Percentiles rank a stretch among this genome's conserved stretches.
phyloP scores from a whole-genome alignment of 2,329 filamentous ascomycete genomes.

The Colletotrichum navitas region DNA sequence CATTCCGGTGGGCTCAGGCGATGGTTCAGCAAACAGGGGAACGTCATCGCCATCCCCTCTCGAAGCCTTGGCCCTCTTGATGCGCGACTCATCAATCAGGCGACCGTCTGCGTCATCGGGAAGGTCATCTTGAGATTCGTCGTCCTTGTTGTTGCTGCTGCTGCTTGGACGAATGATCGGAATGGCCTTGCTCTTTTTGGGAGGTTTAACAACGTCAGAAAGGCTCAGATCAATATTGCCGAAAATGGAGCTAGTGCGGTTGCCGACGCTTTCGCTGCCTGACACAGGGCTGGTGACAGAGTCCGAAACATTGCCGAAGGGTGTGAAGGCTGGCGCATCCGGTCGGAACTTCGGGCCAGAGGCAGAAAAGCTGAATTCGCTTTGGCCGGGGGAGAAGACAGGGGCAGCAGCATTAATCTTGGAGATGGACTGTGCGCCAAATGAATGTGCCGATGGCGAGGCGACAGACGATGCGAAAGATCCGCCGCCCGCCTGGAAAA shows the following conservation, averaged over 20 bases:
- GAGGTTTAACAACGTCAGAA: constrained; percentile 73
- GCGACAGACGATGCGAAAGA: constrained; percentile 50
- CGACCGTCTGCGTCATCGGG: constrained; percentile 71
- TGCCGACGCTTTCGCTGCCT: constrained; percentile 58
- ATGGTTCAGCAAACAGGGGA: constrained; percentile 76
- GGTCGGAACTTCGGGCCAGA: constrained; percentile 78
- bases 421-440: constrained; percentile 56
- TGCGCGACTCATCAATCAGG: constrained; percentile 72
- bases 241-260: constrained; percentile 71
- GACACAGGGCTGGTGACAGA: constrained; percentile 63
- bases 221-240: constrained; percentile 74
- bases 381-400: constrained; percentile 76
- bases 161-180: constrained; percentile 80
- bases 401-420: constrained; percentile 79
- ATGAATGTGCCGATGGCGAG: constrained; percentile 53
- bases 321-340: constrained; percentile 82
- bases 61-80: constrained; percentile 79
- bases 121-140: constrained; percentile 46
- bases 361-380: constrained; percentile 76
- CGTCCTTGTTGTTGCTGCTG: constrained; percentile 54
- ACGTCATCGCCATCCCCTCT: constrained; percentile 78
- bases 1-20: constrained; percentile 46
- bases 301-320: constrained; percentile 62
- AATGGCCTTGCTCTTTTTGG: constrained; percentile 84
- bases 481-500: constrained; percentile 56